Percentiles rank a stretch among this genome's conserved stretches.
These are phyloP conservation scores for Skeletonema menzelii DNA, from an alignment of 108 stramenopile genomes.

Conservation along the genomic window DNA sequence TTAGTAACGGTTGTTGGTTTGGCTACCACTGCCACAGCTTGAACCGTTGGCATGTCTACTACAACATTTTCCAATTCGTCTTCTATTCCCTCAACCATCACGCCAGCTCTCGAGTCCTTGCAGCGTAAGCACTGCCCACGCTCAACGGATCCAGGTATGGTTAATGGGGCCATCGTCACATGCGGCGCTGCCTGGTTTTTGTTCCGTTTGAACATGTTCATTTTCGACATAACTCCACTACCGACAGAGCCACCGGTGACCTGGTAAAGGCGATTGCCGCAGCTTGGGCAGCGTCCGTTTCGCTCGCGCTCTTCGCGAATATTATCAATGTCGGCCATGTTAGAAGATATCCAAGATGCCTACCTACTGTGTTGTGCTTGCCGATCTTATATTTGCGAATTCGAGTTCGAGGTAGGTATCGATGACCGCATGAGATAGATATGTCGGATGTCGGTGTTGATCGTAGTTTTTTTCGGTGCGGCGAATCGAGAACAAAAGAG, in stretches of 20 bases:
- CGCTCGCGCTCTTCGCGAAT: slow-evolving; percentile 27
- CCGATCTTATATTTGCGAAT: no score
- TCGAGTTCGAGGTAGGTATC: no score
- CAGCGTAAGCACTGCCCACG: slow-evolving; percentile 55
- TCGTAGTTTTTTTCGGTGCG: no score
- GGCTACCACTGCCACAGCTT: background rate
- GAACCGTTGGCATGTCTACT: background rate
- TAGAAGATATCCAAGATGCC: no score
- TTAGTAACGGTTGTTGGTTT: background rate
- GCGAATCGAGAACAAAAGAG: no score
- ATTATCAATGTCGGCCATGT: background rate
- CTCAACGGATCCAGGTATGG: slow-evolving; percentile 44
- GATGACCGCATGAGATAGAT: no score
- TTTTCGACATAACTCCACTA: slow-evolving; percentile 6
- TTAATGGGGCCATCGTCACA: slow-evolving; percentile 39
- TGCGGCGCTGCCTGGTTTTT: background rate
- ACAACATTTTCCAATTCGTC: background rate
- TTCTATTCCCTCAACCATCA: background rate
- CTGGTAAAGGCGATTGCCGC: slow-evolving; percentile 47
- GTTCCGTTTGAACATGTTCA: slow-evolving; percentile 10
- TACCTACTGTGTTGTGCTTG: no score
- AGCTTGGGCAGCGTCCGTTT: slow-evolving; percentile 44
- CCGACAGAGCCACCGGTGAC: slow-evolving; percentile 1
- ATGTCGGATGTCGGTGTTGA: no score
- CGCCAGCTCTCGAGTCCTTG: background rate